Base-by-base conservation (phyloP, 2,329 filamentous ascomycete genomes). In the Achaetomium macrosporum region DNA sequence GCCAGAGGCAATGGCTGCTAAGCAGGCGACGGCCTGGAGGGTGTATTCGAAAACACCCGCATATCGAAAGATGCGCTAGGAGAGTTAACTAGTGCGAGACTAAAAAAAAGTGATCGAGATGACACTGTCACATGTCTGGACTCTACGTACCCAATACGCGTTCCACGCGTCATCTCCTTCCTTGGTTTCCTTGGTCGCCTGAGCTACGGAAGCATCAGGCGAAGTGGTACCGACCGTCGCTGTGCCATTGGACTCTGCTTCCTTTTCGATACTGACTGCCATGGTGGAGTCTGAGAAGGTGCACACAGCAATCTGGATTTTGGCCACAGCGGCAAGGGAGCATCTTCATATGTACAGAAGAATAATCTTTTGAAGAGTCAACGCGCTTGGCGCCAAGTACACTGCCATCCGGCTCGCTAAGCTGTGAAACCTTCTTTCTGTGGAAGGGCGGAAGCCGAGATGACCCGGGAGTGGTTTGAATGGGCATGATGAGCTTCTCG, bases 1-100 rank as follows among this genome's bases (percentile, higher is more conserved):
- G 42, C 74, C 76, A 7, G 71, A 68, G 8, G 64, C 72, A 39
- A 75, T 68, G 11, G 73, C 70, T 16, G 68, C 68, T 4, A 62
- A 4, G 8, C 49, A 20, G 20, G 57, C 55, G 29, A 62, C 37
- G 33, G 35, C 54, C 31, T 58, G 57, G 15, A 63, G 31, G 8
- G 50, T 50, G 35, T 54, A 50, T 11, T 61, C 60, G 15, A 54
- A 54, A 11, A 39, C 11, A 3, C 47, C 47, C 7, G 43, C 59
- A 48, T 56, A 61, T 11, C 39, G 51, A 36, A 61, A 61, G 19
- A 61, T 52, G 17, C 59, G 58, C 59, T 61, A 15, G 5, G 13
- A 1, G 1, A 30, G n/a, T n/a, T n/a, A n/a, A n/a, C n/a, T n/a
- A n/a, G n/a, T n/a, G n/a, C n/a, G n/a, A n/a, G n/a, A n/a, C n/a